These are phyloP conservation scores for Fusarium mexicanum DNA, from an alignment of 2,329 filamentous ascomycete genomes.

Conservation along the genomic window DNA sequence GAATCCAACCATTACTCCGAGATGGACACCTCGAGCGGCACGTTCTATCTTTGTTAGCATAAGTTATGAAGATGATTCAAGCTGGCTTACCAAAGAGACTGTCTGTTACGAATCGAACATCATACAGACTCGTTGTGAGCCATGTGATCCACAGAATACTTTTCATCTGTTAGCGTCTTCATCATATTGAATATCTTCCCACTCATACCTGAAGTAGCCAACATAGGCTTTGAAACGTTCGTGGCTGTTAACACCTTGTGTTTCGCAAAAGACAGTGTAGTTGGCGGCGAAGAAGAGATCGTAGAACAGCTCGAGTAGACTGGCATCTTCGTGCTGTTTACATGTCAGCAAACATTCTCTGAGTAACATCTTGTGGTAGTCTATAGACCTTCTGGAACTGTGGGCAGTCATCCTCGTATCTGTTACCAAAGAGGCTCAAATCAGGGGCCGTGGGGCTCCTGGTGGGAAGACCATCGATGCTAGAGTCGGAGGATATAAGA, in stretches of 20 bases:
- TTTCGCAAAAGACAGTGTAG: slow-evolving; percentile 65
- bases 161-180: neutral
- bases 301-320: slow-evolving; percentile 51
- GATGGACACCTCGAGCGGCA: slow-evolving; percentile 65
- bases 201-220: slow-evolving; percentile 49
- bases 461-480: neutral
- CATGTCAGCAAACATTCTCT: neutral
- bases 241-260: slow-evolving; percentile 45
- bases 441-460: slow-evolving; percentile 17
- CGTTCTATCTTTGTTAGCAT: slow-evolving; percentile 52
- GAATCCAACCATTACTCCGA: slow-evolving; percentile 73
- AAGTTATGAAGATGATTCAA: rapidly evolving
- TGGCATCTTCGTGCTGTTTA: slow-evolving; percentile 49
- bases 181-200: rapidly evolving
- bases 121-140: slow-evolving; percentile 71
- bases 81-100: slow-evolving; percentile 61
- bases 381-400: slow-evolving; percentile 40
- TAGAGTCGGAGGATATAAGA: slow-evolving; percentile 33
- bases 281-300: slow-evolving; percentile 64
- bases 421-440: slow-evolving; percentile 39
- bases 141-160: slow-evolving; percentile 75
- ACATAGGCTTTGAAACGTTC: slow-evolving; percentile 48
- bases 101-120: slow-evolving; percentile 72
- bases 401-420: slow-evolving; percentile 37
- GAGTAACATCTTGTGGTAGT: no score